Percentiles rank a stretch among this genome's conserved stretches.
These are phyloP conservation scores for Amoeboaphelidium occidentale DNA, from an alignment of 371 early-diverging fungal species.

Conservation along the genomic window DNA sequence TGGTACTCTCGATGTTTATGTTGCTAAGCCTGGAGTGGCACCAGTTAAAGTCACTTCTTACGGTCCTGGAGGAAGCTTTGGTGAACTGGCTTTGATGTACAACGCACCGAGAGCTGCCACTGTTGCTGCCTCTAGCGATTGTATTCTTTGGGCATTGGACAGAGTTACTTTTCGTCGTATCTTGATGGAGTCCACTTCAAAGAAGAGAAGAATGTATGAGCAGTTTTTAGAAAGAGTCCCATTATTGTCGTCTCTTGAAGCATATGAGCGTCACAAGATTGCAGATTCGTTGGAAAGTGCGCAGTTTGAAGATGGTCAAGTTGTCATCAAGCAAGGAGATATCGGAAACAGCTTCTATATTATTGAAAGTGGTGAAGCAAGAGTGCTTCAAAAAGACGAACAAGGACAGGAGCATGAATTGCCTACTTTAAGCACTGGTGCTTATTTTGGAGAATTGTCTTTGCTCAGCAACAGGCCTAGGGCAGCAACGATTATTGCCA, in stretches of 20 bases:
- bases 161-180: constrained; percentile 81
- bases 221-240: constrained; percentile 67
- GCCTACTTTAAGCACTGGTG: constrained; percentile 35
- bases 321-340: constrained; percentile 69
- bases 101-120: constrained; percentile 89
- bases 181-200: constrained; percentile 73
- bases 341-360: constrained; percentile 45
- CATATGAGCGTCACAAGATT: constrained; percentile 79
- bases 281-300: constrained; percentile 76
- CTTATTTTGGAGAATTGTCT: constrained; percentile 92
- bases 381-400: constrained; percentile 43
- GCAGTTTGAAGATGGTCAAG: constrained; percentile 45
- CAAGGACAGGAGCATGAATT: constrained; percentile 49
- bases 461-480: constrained; percentile 70
- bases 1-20: constrained; percentile 79
- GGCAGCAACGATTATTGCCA: constrained; percentile 68
- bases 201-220: constrained; percentile 80
- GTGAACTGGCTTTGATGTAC: constrained; percentile 94
- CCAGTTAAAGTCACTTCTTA: constrained; percentile 45
- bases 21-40: constrained; percentile 14
- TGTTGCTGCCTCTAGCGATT: constrained; percentile 54
- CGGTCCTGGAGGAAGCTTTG: constrained; percentile 69
- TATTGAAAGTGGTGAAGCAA: constrained; percentile 69
- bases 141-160: constrained; percentile 82
- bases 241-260: constrained; percentile 51